Base-by-base conservation (phyloP, 2,329 filamentous ascomycete species). In the Trichoderma oligosporum region DNA sequence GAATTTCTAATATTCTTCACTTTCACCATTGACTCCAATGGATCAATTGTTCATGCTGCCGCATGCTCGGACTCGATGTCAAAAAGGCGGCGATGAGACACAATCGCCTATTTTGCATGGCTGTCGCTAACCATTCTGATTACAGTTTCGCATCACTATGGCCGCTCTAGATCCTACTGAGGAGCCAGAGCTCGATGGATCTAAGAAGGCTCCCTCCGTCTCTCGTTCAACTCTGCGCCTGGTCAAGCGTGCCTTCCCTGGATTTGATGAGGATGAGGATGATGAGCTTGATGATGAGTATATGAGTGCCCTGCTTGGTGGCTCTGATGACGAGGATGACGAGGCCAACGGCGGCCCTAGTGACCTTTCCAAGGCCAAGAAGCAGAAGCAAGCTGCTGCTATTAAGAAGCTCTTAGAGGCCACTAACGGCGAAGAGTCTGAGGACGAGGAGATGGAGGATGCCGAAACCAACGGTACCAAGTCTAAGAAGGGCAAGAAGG, bases 71-170 rank as follows among this genome's bases (percentile, higher is more conserved):
- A 24, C 16, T 18, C 1, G 29, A 38, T 31, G 4, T 24, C 41
- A 46, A 33, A 36, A 11, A 2, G n/a, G 14, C 33, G 25, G 22
- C 38, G 25, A 45, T 33, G 35, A 5, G 4, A 20, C 36, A 35
- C n/a, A n/a, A 2, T 1, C 9, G 6, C 14, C 12, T 38, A 31
- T 24, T 25, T 44, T 27, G 38, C n/a, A 33, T 36, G 7, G 41
- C 53, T 29, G 20, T 31, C 61, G 60, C 71, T 74, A 62, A 76
- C 61, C 63, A n/a, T 27, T 41, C 51, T 47, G 47, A 31, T 54
- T 38, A 25, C 68, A 96, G 92, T 95, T 97, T 78, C 91, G 91
- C 73, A 91, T 99, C 70, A 97, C 92, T 68, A 99, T 99, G 94
- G 94, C 95, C 68, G 94, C 94, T 64, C 87, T 99, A 72, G 93